Conservation (phyloP, 2,329 filamentous ascomycete species). For the Penicillium sp. region DNA sequence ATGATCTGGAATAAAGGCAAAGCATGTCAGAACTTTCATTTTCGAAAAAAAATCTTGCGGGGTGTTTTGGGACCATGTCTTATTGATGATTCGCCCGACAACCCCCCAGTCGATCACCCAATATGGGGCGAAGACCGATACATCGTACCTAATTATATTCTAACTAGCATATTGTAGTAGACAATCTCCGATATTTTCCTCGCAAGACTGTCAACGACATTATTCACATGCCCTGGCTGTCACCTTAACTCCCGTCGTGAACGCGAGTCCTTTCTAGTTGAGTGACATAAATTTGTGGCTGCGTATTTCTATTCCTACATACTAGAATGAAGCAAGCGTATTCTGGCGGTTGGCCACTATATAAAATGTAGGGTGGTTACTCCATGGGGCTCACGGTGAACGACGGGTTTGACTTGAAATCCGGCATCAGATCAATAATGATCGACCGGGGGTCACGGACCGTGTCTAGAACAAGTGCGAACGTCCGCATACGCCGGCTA, state of each 20-base stretch:
- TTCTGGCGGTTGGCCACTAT: background rate
- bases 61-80: background rate
- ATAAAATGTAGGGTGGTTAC: background rate
- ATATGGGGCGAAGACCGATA: background rate
- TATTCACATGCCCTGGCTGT: background rate
- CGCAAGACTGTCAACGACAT: background rate
- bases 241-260: background rate
- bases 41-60: background rate
- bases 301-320: background rate
- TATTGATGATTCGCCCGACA: background rate
- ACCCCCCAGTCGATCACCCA: background rate
- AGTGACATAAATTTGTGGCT: background rate
- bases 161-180: background rate
- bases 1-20: background rate
- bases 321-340: background rate
- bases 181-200: background rate
- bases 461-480: background rate
- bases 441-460: constrained; percentile 7
- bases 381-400: background rate
- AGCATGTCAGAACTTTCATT: background rate
- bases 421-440: constrained; percentile 1
- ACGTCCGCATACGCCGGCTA: background rate
- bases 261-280: background rate
- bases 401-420: background rate
- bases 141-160: background rate